phyloP scores from a whole-genome alignment of 805 yeast species.

The Phaffomyces antillensis region DNA sequence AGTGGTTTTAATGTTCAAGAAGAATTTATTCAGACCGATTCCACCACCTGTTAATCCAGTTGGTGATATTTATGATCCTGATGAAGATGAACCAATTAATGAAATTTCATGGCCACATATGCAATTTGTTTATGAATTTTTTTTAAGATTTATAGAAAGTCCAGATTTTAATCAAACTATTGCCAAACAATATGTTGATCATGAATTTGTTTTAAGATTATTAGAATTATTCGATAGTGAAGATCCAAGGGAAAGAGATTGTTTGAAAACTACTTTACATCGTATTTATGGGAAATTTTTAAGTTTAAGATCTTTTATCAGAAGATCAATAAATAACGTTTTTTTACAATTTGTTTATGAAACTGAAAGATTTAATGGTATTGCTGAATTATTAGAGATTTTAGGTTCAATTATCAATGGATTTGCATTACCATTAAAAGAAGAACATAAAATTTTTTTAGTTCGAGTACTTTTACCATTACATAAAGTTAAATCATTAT shows the following conservation, averaged over 20 bases:
- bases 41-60: constrained; percentile 98
- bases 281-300: constrained; percentile 94
- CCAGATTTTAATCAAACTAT: constrained; percentile 90
- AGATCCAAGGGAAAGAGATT: constrained; percentile 94
- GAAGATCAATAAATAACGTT: constrained; percentile 87
- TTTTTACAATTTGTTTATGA: constrained; percentile 91
- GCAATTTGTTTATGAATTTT: constrained; percentile 94
- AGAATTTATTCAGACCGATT: constrained; percentile 86
- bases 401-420: constrained; percentile 96
- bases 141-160: constrained; percentile 84
- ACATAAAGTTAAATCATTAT: constrained; percentile 84
- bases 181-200: constrained; percentile 93
- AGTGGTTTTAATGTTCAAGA: constrained; percentile 84
- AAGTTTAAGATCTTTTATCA: constrained; percentile 80
- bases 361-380: constrained; percentile 92
- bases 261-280: constrained; percentile 89
- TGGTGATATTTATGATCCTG: constrained; percentile 95
- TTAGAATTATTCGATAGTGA: constrained; percentile 92
- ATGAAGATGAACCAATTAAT: constrained; percentile 95
- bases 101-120: constrained; percentile 99
- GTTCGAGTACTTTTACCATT: constrained; percentile 83
- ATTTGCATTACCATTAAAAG: constrained; percentile 93
- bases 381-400: constrained; percentile 90
- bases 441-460: constrained; percentile 89
- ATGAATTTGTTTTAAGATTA: constrained; percentile 70